Base-by-base conservation (phyloP, 176 grass and related monocot species). In the Triticum turgidum region DNA sequence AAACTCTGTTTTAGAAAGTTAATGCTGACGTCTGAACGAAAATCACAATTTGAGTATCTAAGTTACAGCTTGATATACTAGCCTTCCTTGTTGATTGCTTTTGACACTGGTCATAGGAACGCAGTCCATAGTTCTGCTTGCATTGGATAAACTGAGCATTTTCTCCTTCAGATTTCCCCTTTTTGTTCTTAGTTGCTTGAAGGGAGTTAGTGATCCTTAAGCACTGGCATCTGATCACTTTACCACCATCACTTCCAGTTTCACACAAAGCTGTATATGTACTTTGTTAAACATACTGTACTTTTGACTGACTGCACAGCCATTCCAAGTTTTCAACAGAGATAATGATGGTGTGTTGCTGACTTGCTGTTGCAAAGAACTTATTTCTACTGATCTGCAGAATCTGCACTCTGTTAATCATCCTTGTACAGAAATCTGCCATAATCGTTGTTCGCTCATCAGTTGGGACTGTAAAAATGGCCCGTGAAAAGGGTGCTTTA, bases 81-180 rank as follows among this genome's bases (percentile, higher is more conserved):
- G 6, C 21, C 5, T 41, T 85, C 17, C 7, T 51, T 75, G 12
- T 30, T 29, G 44, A 49, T 6, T 18, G 72, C 72, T 30, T 29
- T 49, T 29, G 27, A 17, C 11, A 56, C 20, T 34, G 5, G n/a
- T 56, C 22, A 37, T 56, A 49, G 39, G 25, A 25, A 25, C 25
- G 25, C 30, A 71, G 2, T 51, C 69, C 29, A 35, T 76, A 5
- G 62, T 69, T 91, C 33, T 87, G 69, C 37, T 49, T 91, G 61
- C 69, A 62, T 63, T 58, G 52, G 80, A 80, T 80, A 87, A 80
- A 87, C 27, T 47, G 44, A 47, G 3, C 3, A 4, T 47, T 0
- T 47, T 47, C 8, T 13, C 44, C 44, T 47, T 47, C 11, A 47
- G 11, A 47, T 47, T 47, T 47, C 44, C 44, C 39, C 30, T 39